Conservation (phyloP, 2,329 filamentous ascomycete genomes). For the Kalmusia sp. region DNA sequence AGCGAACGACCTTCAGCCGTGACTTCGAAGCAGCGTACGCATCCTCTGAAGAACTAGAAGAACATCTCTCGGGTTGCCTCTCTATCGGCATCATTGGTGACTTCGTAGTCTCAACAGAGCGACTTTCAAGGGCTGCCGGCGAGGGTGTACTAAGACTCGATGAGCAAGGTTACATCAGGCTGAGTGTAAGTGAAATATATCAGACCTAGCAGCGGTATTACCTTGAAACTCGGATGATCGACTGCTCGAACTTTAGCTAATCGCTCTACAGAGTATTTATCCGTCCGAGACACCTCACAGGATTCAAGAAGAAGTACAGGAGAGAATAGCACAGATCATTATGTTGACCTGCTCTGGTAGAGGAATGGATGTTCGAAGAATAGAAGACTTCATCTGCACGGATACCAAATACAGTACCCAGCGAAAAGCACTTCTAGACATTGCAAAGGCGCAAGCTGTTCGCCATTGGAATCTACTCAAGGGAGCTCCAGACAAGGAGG, state of each 20-base stretch:
- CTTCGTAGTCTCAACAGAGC: constrained; percentile 33
- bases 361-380: constrained; percentile 9
- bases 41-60: constrained; percentile 19
- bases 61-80: constrained; percentile 15
- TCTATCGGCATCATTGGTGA: constrained; percentile 20
- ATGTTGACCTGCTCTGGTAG: constrained; percentile 7
- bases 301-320: constrained; percentile 13
- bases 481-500: constrained; percentile 25
- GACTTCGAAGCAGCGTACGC: constrained; percentile 26
- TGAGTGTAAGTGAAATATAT: constrained; percentile 22
- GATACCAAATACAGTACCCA: constrained; percentile 10
- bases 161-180: constrained; percentile 25
- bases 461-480: constrained; percentile 32
- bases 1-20: constrained; percentile 24
- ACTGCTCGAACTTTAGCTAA: not conserved
- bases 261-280: constrained; percentile 4
- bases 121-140: constrained; percentile 24
- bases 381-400: constrained; percentile 29
- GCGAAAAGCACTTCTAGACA: constrained; percentile 19
- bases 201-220: not conserved
- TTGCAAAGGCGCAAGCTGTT: constrained; percentile 27
- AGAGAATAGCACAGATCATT: constrained; percentile 21
- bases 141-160: constrained; percentile 22
- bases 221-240: no score
- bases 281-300: constrained; percentile 17